Evolutionary conservation across 257 asterid species (phyloP).

Genomic region (Solanum tarapatanum): DNA sequence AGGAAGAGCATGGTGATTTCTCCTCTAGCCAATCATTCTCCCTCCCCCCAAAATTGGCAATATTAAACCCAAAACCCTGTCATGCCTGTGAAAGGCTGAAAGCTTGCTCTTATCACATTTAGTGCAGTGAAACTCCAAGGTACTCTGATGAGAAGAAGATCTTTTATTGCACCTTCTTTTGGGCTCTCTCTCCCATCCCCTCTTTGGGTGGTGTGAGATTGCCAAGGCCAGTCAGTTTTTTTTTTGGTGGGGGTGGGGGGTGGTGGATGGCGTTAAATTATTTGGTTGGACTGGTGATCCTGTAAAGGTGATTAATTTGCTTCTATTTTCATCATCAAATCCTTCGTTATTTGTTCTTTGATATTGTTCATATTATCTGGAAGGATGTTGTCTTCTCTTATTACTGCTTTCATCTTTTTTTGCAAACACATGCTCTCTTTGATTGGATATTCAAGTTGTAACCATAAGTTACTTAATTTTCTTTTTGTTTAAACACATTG

Average conservation of each 20-base stretch:
- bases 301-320: not conserved
- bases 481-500: not conserved
- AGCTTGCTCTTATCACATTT: not conserved
- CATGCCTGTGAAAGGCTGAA: not conserved
- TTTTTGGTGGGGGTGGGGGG: not conserved
- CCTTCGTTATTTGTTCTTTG: not conserved
- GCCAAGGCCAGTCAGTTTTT: not conserved
- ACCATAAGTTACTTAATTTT: not conserved
- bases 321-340: not conserved
- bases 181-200: not conserved
- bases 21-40: not conserved
- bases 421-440: not conserved
- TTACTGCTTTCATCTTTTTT: not conserved
- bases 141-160: not conserved
- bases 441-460: not conserved
- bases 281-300: not conserved
- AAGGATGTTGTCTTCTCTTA: not conserved
- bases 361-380: not conserved
- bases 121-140: not conserved
- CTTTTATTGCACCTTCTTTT: not conserved
- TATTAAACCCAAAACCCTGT: not conserved
- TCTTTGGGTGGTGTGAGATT: not conserved
- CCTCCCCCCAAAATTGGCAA: not conserved
- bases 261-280: not conserved
- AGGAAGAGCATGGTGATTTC: not conserved